These are phyloP conservation scores for Nitzschia putrida DNA, from an alignment of 108 stramenopile species.

Conservation along the genomic window DNA sequence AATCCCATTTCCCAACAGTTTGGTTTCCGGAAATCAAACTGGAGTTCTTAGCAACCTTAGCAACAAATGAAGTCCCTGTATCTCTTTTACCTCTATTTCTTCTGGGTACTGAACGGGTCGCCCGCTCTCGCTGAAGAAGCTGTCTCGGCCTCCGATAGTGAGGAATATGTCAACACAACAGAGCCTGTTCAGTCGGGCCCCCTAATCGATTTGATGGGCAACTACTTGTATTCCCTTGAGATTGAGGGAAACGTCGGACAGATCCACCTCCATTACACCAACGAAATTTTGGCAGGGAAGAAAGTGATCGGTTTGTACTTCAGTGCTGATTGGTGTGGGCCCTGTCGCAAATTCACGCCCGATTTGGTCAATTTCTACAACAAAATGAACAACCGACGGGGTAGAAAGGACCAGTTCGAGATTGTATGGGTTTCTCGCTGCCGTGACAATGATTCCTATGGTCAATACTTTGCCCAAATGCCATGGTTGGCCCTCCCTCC, in stretches of 20 bases:
- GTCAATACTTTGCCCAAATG: constrained; percentile 90
- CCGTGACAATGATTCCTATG: constrained; percentile 76
- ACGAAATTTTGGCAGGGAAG: constrained; percentile 69
- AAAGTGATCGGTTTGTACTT: constrained; percentile 89
- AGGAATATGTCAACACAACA: constrained; percentile 13
- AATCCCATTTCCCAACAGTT: too few relatives aligned
- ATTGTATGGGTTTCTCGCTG: constrained; percentile 88
- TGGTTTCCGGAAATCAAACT: too few relatives aligned
- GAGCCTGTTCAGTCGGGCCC: constrained; percentile 78
- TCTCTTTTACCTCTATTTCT: too few relatives aligned
- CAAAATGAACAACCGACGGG: constrained; percentile 75
- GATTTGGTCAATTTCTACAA: constrained; percentile 85
- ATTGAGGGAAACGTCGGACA: constrained; percentile 74
- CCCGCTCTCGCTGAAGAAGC: too few relatives aligned
- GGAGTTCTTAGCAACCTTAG: too few relatives aligned
- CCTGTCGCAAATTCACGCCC: constrained; percentile 92
- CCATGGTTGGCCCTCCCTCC: constrained; percentile 86
- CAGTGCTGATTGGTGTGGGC: constrained; percentile 78
- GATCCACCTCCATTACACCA: constrained; percentile 70
- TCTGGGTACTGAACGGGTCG: too few relatives aligned
- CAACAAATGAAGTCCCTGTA: too few relatives aligned
- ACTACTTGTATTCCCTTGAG: constrained; percentile 68
- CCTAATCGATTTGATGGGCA: constrained; percentile 81
- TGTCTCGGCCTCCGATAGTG: too few relatives aligned
- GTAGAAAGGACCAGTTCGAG: constrained; percentile 82